A percentile compares a stretch with the other conserved stretches of the same genome.
phyloP scores from a whole-genome alignment of 345 rosid species.

The Melaleuca quinquenervia region DNA sequence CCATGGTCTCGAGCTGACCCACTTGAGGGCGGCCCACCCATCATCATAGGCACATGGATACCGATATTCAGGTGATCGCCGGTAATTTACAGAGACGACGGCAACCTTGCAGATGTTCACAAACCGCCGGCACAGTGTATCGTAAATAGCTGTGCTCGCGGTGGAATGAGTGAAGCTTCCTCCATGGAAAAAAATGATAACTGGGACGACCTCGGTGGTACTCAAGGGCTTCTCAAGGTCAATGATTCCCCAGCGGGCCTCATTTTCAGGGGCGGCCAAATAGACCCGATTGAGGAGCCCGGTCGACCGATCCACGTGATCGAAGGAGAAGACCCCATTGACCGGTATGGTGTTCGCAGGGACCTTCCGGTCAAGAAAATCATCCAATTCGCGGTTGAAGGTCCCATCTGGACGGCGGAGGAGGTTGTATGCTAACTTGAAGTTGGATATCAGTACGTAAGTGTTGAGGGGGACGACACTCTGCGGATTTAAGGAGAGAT shows the following conservation, averaged over 20 bases:
- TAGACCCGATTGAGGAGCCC: slow-evolving; percentile 17
- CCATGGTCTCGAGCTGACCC: slow-evolving; percentile 11
- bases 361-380: slow-evolving; percentile 9
- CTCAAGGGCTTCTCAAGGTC: slow-evolving; percentile 14
- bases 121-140: slow-evolving; percentile 9
- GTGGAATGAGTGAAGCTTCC: slow-evolving; percentile 20
- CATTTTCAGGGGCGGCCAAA: slow-evolving; percentile 1
- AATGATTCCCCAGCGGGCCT: neutral
- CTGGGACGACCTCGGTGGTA: slow-evolving; percentile 4
- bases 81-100: slow-evolving; percentile 19
- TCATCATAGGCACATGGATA: slow-evolving; percentile 20
- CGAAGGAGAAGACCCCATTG: slow-evolving; percentile 10
- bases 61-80: slow-evolving; percentile 21
- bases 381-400: slow-evolving; percentile 9
- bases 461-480: slow-evolving; percentile 16
- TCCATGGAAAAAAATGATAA: slow-evolving; percentile 26
- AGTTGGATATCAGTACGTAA: neutral
- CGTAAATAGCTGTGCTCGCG: slow-evolving; percentile 5
- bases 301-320: slow-evolving; percentile 4
- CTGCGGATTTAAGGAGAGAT: neutral
- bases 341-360: slow-evolving; percentile 8
- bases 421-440: neutral
- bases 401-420: slow-evolving; percentile 7
- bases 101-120: slow-evolving; percentile 1
- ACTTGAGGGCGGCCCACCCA: slow-evolving; percentile 14